Base-by-base conservation (phyloP, 768 basidiomycete species). In the Hygrophorus pudorinus region DNA sequence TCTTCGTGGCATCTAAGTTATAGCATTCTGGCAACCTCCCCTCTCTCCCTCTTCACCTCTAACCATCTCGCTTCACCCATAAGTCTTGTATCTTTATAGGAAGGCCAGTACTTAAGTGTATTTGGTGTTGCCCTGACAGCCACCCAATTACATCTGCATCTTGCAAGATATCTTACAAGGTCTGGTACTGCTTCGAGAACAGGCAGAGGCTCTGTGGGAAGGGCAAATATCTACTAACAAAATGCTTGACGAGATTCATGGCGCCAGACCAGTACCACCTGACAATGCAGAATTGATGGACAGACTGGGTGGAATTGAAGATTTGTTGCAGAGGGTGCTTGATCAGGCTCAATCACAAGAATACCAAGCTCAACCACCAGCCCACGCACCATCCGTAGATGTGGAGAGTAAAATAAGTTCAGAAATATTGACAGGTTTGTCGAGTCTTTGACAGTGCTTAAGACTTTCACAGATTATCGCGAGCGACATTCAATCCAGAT, bases 171-270 rank as follows among this genome's bases (percentile, higher is more conserved):
- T 80, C 21, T 53, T 91, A 36, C 65, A 72, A 12, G 70, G 66
- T 10, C 66, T 92, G 35, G 68, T 3, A 7, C 24, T 7, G 7
- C 24, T 24, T 24, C 24, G 77, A 35, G 72, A 76, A 5, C 76
- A 81, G 51, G 66, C 80, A 5, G 64, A 66, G 8, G 74, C 71
- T 9, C 58, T 94, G 16, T 67, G 75, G 59, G 70, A 83, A 38
- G 76, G 72, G 4, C 87, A 93, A 59, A 53, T 59, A 0, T 64
- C 72, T 0, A 73, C 81, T 5, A 78, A 79, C 41, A 68, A 73
- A 21, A 63, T 78, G 47, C 59, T 92, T 29, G 76, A 83, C 45
- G 74, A 79, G 17, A 63, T 91, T 42, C 71, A 74, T 14, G 67
- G 71, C 24, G 69, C 72, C 12, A 31, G 38, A 14, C 60, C 67